Evolutionary conservation across 2,329 filamentous ascomycete species (phyloP).

Genomic region (Talaromyces sp.): DNA sequence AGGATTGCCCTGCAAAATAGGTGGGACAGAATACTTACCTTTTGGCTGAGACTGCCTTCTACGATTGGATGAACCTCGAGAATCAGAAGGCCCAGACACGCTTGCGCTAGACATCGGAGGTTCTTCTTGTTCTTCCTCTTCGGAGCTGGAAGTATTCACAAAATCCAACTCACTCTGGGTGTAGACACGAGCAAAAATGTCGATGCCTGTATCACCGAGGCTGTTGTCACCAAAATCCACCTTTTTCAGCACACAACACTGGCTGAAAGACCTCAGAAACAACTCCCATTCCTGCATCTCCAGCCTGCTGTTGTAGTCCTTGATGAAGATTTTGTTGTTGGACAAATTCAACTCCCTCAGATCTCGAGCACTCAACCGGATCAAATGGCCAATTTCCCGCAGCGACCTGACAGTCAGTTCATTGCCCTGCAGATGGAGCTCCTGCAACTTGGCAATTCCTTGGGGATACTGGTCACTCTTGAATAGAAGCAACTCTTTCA

Average conservation of each 20-base stretch:
- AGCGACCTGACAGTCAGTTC: conserved; percentile 38
- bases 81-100: not conserved
- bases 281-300: conserved; percentile 37
- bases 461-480: conserved; percentile 23
- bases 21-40: not conserved
- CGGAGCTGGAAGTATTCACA: conserved; percentile 21
- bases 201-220: conserved; percentile 39
- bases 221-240: conserved; percentile 43
- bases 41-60: not conserved
- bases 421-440: conserved; percentile 43
- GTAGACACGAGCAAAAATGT: conserved; percentile 41
- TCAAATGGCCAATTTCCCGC: conserved; percentile 34
- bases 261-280: conserved; percentile 40
- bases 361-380: conserved; percentile 38
- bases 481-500: conserved; percentile 34
- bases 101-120: not conserved
- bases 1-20: not conserved
- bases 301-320: conserved; percentile 17
- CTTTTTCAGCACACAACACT: conserved; percentile 38
- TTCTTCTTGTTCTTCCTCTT: not conserved
- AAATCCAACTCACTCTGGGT: conserved; percentile 30
- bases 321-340: conserved; percentile 39
- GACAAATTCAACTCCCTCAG: conserved; percentile 44
- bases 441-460: conserved; percentile 36
- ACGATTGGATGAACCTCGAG: not conserved